A percentile compares a stretch with the other conserved stretches of the same genome.
These are phyloP conservation scores for Termitomyces sp. DNA, from an alignment of 768 basidiomycete genomes.

Conservation along the genomic window DNA sequence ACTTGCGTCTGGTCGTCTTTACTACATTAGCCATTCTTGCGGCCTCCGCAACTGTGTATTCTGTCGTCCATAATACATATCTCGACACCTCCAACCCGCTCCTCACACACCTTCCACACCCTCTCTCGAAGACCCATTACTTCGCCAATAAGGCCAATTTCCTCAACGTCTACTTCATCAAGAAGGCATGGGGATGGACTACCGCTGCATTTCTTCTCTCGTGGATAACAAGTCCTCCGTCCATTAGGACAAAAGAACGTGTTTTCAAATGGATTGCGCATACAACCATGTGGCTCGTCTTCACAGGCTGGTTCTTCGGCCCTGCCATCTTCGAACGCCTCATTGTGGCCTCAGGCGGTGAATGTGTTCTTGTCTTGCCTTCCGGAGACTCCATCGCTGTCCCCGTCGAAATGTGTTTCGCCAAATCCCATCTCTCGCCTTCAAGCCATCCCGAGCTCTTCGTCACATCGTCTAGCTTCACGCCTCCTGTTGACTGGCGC, in stretches of 20 bases:
- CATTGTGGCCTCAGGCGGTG: conserved; percentile 62
- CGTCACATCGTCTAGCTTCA: conserved; percentile 31
- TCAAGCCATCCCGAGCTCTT: conserved; percentile 65
- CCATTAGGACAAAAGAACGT: conserved; percentile 36
- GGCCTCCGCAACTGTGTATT: conserved; percentile 61
- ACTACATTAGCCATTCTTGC: conserved; percentile 42
- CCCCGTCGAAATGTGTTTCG: conserved; percentile 55
- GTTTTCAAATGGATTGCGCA: conserved; percentile 52
- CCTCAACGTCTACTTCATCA: conserved; percentile 86
- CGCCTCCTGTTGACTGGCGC: conserved; percentile 39
- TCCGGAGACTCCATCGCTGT: conserved; percentile 49
- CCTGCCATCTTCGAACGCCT: conserved; percentile 72
- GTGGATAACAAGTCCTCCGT: conserved; percentile 53
- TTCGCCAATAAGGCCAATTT: conserved; percentile 80
- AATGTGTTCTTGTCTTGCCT: conserved; percentile 68
- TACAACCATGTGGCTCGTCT: conserved; percentile 66
- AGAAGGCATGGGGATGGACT: conserved; percentile 91
- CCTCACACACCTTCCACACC: conserved; percentile 66
- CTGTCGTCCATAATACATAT: conserved; percentile 59
- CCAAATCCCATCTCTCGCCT: conserved; percentile 47
- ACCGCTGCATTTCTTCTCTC: conserved; percentile 57
- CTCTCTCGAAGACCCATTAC: conserved; percentile 56
- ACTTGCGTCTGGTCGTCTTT: conserved; percentile 29
- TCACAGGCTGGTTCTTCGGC: conserved; percentile 88
- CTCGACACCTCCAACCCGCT: conserved; percentile 84